Evolutionary conservation across 2,329 filamentous ascomycete species (phyloP).

Genomic region (Alternaria viburni): DNA sequence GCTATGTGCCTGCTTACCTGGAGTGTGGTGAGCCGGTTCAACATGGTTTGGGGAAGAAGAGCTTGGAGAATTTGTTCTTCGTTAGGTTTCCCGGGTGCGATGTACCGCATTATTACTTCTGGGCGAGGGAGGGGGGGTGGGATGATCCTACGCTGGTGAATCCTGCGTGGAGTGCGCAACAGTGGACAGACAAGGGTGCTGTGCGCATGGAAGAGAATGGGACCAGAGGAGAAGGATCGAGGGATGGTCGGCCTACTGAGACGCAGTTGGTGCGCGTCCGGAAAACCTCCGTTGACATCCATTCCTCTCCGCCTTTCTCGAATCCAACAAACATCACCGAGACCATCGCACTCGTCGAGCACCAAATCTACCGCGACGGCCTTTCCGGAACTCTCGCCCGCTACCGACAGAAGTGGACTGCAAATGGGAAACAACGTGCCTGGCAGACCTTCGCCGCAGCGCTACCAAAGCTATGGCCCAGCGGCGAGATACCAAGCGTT

Average conservation of each 20-base stretch:
- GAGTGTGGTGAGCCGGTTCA: constrained; percentile 14
- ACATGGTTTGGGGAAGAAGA: not conserved
- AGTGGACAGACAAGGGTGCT: too few species aligned
- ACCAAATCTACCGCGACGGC: not conserved
- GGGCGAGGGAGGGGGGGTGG: constrained; percentile 21
- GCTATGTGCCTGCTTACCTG: constrained; percentile 36
- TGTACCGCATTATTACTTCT: constrained; percentile 45
- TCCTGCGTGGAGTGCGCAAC: not conserved
- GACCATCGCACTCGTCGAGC: not conserved
- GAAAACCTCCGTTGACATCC: rapidly evolving
- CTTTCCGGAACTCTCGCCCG: not conserved
- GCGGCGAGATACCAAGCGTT: not conserved
- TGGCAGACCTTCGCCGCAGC: not conserved
- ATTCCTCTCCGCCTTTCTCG: not conserved
- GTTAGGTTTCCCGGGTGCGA: constrained; percentile 35
- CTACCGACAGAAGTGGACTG: not conserved
- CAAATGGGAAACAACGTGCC: not conserved
- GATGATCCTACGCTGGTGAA: not conserved
- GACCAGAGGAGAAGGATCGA: not conserved
- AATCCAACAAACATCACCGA: not conserved
- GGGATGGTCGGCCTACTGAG: rapidly evolving
- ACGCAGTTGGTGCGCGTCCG: not conserved
- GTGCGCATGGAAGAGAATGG: not conserved
- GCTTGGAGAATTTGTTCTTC: constrained; percentile 33
- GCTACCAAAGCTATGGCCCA: not conserved